Evolutionary conservation across 176 grass and related monocot genomes (phyloP).

Genomic region (Saccharum spontaneum): DNA sequence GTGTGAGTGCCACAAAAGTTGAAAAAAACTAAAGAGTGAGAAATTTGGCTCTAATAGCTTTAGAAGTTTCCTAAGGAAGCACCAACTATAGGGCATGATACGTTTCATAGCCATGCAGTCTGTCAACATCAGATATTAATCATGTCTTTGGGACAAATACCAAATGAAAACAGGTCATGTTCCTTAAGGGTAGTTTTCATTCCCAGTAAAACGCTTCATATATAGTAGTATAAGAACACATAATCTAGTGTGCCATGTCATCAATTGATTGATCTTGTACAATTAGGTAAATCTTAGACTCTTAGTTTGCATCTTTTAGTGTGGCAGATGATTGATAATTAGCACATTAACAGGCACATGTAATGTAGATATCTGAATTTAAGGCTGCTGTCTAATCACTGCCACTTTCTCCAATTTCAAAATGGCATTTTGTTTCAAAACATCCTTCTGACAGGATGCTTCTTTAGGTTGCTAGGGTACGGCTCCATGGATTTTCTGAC

Average conservation of each 20-base stretch:
- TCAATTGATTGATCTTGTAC: slow-evolving; percentile 18
- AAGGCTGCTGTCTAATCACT: not conserved
- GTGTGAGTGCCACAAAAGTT: not conserved
- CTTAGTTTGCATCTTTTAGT: not conserved
- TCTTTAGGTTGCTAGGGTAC: slow-evolving; percentile 87
- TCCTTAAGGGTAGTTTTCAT: not conserved
- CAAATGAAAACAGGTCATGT: not conserved
- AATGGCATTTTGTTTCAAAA: slow-evolving; percentile 31
- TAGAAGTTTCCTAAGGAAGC: not conserved
- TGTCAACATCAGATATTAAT: not conserved
- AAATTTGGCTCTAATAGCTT: not conserved
- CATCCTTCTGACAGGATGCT: slow-evolving; percentile 19
- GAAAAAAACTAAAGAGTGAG: not conserved
- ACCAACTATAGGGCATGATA: not conserved
- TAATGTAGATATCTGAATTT: slow-evolving; percentile 13
- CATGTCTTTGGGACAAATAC: not conserved
- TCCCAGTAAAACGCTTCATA: not conserved
- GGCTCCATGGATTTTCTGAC: slow-evolving; percentile 97
- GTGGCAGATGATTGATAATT: slow-evolving; percentile 5
- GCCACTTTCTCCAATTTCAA: slow-evolving; percentile 6
- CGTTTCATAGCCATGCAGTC: not conserved
- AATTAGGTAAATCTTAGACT: slow-evolving; percentile 4
- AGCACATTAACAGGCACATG: not conserved
- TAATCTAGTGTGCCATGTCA: not conserved
- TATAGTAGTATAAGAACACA: not conserved